These are phyloP conservation scores for Cephalotrichum gorgonifer DNA, from an alignment of 2,329 filamentous ascomycete genomes.

Conservation along the genomic window DNA sequence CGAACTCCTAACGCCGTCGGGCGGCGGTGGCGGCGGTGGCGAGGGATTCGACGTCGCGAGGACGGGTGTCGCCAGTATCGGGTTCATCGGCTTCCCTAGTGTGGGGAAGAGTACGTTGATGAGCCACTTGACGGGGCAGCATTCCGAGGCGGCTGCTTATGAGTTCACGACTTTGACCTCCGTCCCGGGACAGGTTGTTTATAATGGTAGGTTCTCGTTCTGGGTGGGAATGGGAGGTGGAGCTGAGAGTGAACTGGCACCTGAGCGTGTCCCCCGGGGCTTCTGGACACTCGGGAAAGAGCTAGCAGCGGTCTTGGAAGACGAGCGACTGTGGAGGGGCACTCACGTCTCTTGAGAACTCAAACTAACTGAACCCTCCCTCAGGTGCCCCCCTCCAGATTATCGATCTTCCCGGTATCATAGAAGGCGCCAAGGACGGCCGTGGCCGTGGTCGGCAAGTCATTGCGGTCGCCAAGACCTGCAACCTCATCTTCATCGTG, in stretches of 20 bases:
- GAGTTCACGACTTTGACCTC: constrained; percentile 98
- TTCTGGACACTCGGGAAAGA: too few relatives aligned
- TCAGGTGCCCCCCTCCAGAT: constrained; percentile 87
- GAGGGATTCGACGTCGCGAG: constrained; percentile 94
- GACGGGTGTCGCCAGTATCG: constrained; percentile 93
- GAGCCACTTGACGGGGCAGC: constrained; percentile 87
- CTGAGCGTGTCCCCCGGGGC: too few relatives aligned
- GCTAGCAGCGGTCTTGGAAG: background rate
- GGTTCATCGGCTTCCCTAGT: constrained; percentile 96
- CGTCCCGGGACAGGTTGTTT: constrained; percentile 88
- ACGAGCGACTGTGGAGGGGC: background rate
- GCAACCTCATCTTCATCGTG: constrained; percentile 97
- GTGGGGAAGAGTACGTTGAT: constrained; percentile 98
- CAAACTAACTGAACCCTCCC: constrained; percentile 4
- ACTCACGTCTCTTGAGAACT: background rate
- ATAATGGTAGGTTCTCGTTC: constrained; percentile 61
- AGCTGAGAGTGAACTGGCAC: background rate
- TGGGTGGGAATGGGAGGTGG: background rate
- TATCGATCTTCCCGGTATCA: constrained; percentile 96
- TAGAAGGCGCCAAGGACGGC: constrained; percentile 95
- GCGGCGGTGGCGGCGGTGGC: constrained; percentile 76
- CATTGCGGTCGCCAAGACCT: constrained; percentile 97
- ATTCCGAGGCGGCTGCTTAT: constrained; percentile 94
- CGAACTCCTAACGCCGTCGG: constrained; percentile 81
- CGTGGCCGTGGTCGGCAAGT: constrained; percentile 96